Conservation (phyloP, 2,329 filamentous ascomycete species). For the Zymoseptoria brevis region DNA sequence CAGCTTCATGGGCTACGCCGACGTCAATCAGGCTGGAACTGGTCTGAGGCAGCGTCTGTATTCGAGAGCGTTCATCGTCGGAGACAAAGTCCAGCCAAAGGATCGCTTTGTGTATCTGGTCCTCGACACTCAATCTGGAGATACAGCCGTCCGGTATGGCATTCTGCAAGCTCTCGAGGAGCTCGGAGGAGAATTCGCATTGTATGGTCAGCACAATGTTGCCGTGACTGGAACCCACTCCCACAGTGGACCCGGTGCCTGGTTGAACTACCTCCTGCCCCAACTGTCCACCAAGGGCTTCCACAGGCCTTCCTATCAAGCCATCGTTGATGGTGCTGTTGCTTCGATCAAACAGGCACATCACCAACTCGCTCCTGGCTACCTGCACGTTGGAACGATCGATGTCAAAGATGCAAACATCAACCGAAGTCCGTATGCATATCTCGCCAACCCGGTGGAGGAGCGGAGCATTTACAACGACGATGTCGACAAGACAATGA, state of each 20-base stretch:
- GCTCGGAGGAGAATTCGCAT: constrained; percentile 62
- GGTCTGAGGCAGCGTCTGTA: constrained; percentile 83
- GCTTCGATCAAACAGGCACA: constrained; percentile 78
- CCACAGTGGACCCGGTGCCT: constrained; percentile 83
- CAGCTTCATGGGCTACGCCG: constrained; percentile 87
- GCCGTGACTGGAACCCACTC: constrained; percentile 90
- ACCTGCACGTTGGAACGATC: constrained; percentile 61
- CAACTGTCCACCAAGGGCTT: constrained; percentile 87
- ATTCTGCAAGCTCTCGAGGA: constrained; percentile 65
- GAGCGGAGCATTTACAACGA: constrained; percentile 64
- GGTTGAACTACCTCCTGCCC: constrained; percentile 88
- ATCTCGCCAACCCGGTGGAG: constrained; percentile 71
- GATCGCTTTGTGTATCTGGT: constrained; percentile 82
- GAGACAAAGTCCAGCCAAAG: constrained; percentile 53
- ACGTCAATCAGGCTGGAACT: constrained; percentile 70
- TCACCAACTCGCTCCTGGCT: constrained; percentile 59
- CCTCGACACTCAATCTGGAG: constrained; percentile 77
- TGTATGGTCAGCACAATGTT: constrained; percentile 73
- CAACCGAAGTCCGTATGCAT: constrained; percentile 82
- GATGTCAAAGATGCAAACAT: constrained; percentile 71
- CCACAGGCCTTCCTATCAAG: constrained; percentile 74
- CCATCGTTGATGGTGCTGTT: constrained; percentile 79
- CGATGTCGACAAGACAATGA: constrained; percentile 68
- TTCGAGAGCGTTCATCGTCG: constrained; percentile 83
- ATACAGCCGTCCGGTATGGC: constrained; percentile 81